Evolutionary conservation across 306 rosid genomes (phyloP).

Genomic region (Dryas drummondii): DNA sequence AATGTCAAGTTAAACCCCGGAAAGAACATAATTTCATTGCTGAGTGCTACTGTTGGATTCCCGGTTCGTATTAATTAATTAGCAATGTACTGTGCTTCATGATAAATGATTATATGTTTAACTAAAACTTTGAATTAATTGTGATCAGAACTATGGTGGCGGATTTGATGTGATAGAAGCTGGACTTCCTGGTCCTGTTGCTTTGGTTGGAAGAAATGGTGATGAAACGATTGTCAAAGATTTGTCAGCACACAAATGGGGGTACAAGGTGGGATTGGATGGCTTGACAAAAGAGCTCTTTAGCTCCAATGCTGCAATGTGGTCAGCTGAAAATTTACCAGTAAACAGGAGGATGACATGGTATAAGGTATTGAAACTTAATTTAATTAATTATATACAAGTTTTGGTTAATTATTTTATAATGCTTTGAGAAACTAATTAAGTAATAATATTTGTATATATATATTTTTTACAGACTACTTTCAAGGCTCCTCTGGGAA

Average conservation of each 20-base stretch:
- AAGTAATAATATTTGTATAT: background rate
- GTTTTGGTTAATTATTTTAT: background rate
- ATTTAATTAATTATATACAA: background rate
- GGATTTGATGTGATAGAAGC: constrained; percentile 32
- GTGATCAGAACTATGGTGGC: constrained; percentile 42
- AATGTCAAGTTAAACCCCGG: constrained; percentile 39
- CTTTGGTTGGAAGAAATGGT: constrained; percentile 30
- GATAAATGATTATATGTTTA: background rate
- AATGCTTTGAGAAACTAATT: background rate
- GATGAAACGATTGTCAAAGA: constrained; percentile 48
- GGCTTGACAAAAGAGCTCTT: constrained; percentile 35
- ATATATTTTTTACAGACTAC: constrained; percentile 33
- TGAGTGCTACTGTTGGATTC: constrained; percentile 51
- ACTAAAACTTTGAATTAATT: background rate
- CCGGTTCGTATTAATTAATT: constrained; percentile 12
- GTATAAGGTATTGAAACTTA: constrained; percentile 45
- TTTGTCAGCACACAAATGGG: constrained; percentile 47
- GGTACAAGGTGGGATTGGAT: constrained; percentile 39
- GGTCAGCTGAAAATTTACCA: constrained; percentile 33
- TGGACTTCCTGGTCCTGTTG: constrained; percentile 46
- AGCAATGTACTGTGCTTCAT: too few species aligned
- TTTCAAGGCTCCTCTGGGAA: constrained; percentile 56
- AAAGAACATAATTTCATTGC: constrained; percentile 40
- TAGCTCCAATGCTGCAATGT: constrained; percentile 22
- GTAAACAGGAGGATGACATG: constrained; percentile 47